A percentile compares a stretch with the other conserved stretches of the same genome.
phyloP scores from a whole-genome alignment of 2,329 filamentous ascomycete genomes.

The Dactylellina sp. region DNA sequence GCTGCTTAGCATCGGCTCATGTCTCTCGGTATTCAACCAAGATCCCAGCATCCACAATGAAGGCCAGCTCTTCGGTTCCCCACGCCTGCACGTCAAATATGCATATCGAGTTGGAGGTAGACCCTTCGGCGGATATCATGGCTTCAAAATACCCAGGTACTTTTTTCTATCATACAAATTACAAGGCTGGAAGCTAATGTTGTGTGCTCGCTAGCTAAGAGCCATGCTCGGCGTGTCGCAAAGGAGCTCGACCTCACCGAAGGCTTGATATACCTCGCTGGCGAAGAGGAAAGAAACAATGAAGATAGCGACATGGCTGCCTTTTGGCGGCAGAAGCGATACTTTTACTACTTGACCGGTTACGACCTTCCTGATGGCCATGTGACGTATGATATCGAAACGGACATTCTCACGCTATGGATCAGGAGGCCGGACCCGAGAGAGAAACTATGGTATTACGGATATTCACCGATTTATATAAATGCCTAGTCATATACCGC shows the following conservation, averaged over 20 bases:
- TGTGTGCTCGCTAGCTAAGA: too few relatives aligned
- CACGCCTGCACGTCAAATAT: slow-evolving; percentile 11
- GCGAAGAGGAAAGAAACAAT: slow-evolving; percentile 67
- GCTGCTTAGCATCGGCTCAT: slow-evolving; percentile 8
- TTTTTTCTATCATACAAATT: neutral
- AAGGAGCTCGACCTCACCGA: slow-evolving; percentile 64
- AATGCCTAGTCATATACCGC: too few relatives aligned
- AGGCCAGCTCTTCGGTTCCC: slow-evolving; percentile 11
- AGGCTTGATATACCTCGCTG: slow-evolving; percentile 71
- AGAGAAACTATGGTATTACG: slow-evolving; percentile 49
- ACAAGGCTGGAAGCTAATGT: too few relatives aligned
- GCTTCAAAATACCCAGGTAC: slow-evolving; percentile 45
- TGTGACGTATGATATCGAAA: slow-evolving; percentile 70
- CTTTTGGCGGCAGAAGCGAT: slow-evolving; percentile 71
- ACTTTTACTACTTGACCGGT: slow-evolving; percentile 73
- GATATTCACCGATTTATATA: too few relatives aligned
- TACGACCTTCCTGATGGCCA: slow-evolving; percentile 69
- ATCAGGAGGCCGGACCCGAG: slow-evolving; percentile 59
- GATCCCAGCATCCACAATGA: slow-evolving; percentile 18
- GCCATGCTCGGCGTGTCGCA: slow-evolving; percentile 67
- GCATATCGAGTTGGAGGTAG: slow-evolving; percentile 3
- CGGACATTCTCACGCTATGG: slow-evolving; percentile 76
- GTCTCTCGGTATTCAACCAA: neutral
- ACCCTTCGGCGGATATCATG: neutral
- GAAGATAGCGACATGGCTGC: slow-evolving; percentile 72